A percentile compares a stretch with the other conserved stretches of the same genome.
Conservation (phyloP, 257 asterid genomes). For the Fraxinus quadrangulata region DNA sequence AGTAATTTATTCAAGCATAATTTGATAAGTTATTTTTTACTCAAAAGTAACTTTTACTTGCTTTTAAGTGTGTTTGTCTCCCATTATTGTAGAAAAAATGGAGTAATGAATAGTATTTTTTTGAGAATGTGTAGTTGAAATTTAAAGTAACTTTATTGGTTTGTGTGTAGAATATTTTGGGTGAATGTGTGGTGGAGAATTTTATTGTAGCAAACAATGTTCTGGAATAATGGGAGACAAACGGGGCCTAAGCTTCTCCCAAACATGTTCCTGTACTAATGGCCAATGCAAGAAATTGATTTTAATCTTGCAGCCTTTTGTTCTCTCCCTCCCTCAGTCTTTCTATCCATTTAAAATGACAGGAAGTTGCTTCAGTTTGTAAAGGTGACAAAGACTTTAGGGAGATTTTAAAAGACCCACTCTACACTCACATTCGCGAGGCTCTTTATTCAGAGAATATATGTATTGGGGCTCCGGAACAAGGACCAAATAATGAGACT, state of each 20-base stretch:
- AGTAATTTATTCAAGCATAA: not conserved
- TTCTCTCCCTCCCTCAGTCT: constrained; percentile 13
- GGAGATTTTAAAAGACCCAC: constrained; percentile 59
- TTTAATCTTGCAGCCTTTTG: not conserved
- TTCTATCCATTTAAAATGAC: constrained; percentile 28
- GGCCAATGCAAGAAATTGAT: not conserved
- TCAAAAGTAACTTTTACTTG: not conserved
- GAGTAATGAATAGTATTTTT: too few relatives aligned
- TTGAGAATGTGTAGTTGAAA: too few relatives aligned
- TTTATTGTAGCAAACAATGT: too few relatives aligned
- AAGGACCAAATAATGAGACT: constrained; percentile 21
- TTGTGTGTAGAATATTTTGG: too few relatives aligned
- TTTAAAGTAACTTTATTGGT: too few relatives aligned
- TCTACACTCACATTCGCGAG: constrained; percentile 50
- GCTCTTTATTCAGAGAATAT: constrained; percentile 49
- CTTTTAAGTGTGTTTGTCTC: too few relatives aligned
- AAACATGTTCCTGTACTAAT: not conserved
- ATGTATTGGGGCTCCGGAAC: constrained; percentile 22
- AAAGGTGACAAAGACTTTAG: constrained; percentile 55
- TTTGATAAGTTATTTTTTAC: not conserved
- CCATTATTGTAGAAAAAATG: too few relatives aligned
- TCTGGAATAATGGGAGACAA: too few relatives aligned
- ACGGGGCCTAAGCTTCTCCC: too few relatives aligned
- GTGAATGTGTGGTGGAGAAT: too few relatives aligned
- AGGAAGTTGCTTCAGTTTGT: constrained; percentile 76